These are phyloP conservation scores for Pleurotus platypus DNA, from an alignment of 768 basidiomycete genomes.

Conservation along the genomic window DNA sequence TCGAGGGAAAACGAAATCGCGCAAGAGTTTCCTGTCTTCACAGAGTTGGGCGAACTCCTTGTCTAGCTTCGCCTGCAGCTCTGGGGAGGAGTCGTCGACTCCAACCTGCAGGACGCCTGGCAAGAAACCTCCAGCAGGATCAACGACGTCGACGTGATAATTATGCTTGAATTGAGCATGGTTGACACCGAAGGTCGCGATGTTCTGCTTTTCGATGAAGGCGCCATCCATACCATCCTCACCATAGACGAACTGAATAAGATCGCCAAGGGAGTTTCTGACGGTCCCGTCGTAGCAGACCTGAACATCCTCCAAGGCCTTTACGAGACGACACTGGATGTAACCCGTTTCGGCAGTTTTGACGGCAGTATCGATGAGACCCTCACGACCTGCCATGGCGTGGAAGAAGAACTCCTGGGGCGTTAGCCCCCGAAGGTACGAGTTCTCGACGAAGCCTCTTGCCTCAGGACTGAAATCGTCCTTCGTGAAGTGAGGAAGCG, in stretches of 20 bases:
- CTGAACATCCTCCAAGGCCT: too few species aligned
- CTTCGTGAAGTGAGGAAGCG: slow-evolving; percentile 71
- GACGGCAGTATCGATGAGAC: slow-evolving; percentile 54
- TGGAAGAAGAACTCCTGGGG: slow-evolving; percentile 98
- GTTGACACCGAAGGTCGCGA: too few species aligned
- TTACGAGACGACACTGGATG: slow-evolving; percentile 88
- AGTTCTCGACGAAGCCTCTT: slow-evolving; percentile 98
- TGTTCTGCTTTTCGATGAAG: too few species aligned
- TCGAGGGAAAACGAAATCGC: slow-evolving; percentile 81
- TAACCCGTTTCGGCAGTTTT: slow-evolving; percentile 95
- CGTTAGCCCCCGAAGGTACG: slow-evolving; percentile 91
- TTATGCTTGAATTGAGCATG: too few species aligned
- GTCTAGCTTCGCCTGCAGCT: slow-evolving; percentile 82
- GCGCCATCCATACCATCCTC: too few species aligned
- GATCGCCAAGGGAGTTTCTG: too few species aligned
- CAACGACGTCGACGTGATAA: too few species aligned
- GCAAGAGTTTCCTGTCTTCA: slow-evolving; percentile 55
- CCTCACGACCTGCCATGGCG: slow-evolving; percentile 99
- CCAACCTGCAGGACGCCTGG: slow-evolving; percentile 74
- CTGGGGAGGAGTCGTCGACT: slow-evolving; percentile 78
- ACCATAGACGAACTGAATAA: too few species aligned
- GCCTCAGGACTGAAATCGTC: slow-evolving; percentile 73
- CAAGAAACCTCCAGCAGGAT: too few species aligned
- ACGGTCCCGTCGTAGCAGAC: too few species aligned
- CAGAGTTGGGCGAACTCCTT: too few species aligned